A percentile compares a stretch with the other conserved stretches of the same genome.
These are phyloP conservation scores for Daldinia decipiens DNA, from an alignment of 495 filamentous ascomycete species.

Conservation along the genomic window DNA sequence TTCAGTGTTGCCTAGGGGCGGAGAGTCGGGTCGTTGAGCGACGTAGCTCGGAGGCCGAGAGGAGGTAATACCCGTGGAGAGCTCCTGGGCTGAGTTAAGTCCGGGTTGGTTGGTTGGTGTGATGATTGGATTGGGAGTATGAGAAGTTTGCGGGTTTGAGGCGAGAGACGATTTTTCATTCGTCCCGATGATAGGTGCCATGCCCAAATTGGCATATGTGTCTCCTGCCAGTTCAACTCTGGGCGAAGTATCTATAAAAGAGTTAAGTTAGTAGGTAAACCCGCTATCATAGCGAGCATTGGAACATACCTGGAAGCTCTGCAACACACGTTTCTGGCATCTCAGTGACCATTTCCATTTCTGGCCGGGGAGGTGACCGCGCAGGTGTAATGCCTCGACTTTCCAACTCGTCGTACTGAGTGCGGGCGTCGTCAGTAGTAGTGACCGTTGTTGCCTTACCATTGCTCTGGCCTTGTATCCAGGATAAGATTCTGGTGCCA, in stretches of 20 bases:
- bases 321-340: conserved; percentile 54
- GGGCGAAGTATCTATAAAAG: conserved; percentile 46
- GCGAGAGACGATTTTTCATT: conserved; percentile 46
- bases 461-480: conserved; percentile 55
- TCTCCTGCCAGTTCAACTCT: conserved; percentile 48
- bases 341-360: conserved; percentile 45
- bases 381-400: conserved; percentile 40
- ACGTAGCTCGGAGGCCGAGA: conserved; percentile 2
- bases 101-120: conserved; percentile 31
- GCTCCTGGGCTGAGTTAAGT: conserved; percentile 28
- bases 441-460: conserved; percentile 60
- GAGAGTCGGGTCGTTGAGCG: conserved; percentile 47
- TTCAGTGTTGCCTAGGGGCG: conserved; percentile 39
- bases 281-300: background rate
- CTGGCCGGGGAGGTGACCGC: conserved; percentile 15
- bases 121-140: conserved; percentile 8
- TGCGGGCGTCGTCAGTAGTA: conserved; percentile 58
- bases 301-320: conserved; percentile 58
- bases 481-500: conserved; percentile 53
- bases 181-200: conserved; percentile 36
- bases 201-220: background rate
- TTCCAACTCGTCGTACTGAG: conserved; percentile 45
- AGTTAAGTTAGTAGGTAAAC: conserved; percentile 22
- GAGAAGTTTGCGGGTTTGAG: conserved; percentile 25
- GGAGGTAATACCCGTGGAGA: conserved; percentile 15